These are phyloP conservation scores for Maudiozyma bulderi DNA, from an alignment of 805 yeast genomes.

Conservation along the genomic window DNA sequence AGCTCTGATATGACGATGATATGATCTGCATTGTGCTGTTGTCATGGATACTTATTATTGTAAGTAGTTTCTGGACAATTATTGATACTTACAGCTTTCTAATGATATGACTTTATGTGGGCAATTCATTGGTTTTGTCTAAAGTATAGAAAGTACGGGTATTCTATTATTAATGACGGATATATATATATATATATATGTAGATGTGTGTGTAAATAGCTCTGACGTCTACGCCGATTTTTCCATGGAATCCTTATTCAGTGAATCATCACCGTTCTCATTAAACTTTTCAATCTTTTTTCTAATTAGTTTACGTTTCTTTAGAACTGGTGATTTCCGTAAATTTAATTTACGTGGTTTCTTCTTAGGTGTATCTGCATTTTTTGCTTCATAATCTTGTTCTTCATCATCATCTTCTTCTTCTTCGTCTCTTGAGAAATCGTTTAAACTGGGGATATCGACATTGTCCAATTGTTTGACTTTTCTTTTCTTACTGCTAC, in stretches of 20 bases:
- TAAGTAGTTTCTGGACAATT: too few relatives aligned
- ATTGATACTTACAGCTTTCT: too few relatives aligned
- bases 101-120: too few relatives aligned
- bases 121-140: too few relatives aligned
- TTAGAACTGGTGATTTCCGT: background rate
- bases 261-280: background rate
- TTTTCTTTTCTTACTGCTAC: background rate
- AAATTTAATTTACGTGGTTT: background rate
- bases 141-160: too few relatives aligned
- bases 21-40: too few relatives aligned
- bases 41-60: too few relatives aligned
- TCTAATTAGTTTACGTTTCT: constrained; percentile 9
- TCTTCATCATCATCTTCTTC: background rate
- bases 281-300: constrained; percentile 3
- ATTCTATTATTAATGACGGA: too few relatives aligned
- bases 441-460: constrained; percentile 2
- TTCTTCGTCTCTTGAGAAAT: constrained; percentile 1
- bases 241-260: background rate
- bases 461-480: background rate
- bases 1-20: too few relatives aligned
- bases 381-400: background rate
- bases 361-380: too few relatives aligned
- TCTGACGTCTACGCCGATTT: background rate
- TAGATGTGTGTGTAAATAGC: too few relatives aligned
- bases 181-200: too few relatives aligned